Evolutionary conservation across 768 basidiomycete genomes (phyloP).

Genomic region (Strobilomyces dryophilus): DNA sequence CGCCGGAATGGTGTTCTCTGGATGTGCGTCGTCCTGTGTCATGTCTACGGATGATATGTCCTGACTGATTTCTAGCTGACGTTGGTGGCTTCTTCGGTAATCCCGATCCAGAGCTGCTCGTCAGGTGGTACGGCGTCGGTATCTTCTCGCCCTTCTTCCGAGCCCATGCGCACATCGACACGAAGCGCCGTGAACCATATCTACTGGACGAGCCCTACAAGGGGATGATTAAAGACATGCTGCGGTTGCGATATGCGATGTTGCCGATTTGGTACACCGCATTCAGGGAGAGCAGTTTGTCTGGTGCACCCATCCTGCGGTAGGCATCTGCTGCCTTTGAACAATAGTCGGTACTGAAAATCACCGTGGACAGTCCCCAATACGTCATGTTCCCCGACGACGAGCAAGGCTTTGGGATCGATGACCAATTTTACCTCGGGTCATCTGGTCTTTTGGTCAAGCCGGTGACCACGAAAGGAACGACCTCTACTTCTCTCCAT

Average conservation of each 20-base stretch:
- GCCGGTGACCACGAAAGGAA: constrained; percentile 77
- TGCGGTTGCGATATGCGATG: constrained; percentile 81
- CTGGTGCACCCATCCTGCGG: constrained; percentile 82
- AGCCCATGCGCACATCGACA: constrained; percentile 97
- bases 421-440: constrained; percentile 94
- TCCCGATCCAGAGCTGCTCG: constrained; percentile 90
- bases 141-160: constrained; percentile 97
- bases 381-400: constrained; percentile 93
- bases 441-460: constrained; percentile 86
- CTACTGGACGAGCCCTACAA: constrained; percentile 88
- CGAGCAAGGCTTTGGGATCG: constrained; percentile 76
- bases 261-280: constrained; percentile 97
- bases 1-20: constrained; percentile 87
- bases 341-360: background rate
- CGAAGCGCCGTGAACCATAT: constrained; percentile 95
- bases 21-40: constrained; percentile 55
- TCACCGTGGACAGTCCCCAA: constrained; percentile 67
- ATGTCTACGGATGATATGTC: background rate
- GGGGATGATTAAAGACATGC: constrained; percentile 69
- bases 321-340: constrained; percentile 29
- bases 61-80: constrained; percentile 62
- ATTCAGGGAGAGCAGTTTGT: constrained; percentile 82
- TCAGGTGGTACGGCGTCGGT: constrained; percentile 96
- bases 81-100: constrained; percentile 99
- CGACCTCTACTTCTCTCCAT: constrained; percentile 68